Evolutionary conservation across 2,329 filamentous ascomycete species (phyloP), one percentile per base, ranked within the genome.

Genomic region (Hypoxylon sp.): DNA sequence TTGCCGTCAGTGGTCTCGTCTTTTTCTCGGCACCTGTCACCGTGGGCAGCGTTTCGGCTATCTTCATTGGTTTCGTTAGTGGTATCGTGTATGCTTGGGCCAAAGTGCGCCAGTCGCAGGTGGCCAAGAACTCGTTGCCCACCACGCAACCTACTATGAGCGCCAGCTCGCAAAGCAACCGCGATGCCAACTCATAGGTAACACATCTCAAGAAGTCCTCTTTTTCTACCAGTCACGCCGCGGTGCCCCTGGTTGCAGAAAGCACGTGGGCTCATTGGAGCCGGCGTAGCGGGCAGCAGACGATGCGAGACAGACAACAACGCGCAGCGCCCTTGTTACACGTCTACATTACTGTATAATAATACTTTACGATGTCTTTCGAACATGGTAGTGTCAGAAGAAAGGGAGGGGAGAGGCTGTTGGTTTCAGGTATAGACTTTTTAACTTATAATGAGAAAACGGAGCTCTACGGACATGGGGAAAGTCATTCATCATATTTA

Each of bases 21-120:
- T 99, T 99, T 85, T 99, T 99, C 80, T 88, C 95, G 66, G 94
- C 94, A 0, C 94, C 95, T 0, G 91, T 97, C 71, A 98, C 95
- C 0, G 86, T 97, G 65, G 93, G 93, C 71, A 95, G 92, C 75
- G 92, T 97, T 10, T 92, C 92, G 20, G 95, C 95, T 71, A 98
- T 99, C 74, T 84, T 89, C 64, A 85, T 99, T 62, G 95, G 94
- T 34, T 98, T 97, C 78, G 80, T 98, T 71, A 95, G 91, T 72
- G 95, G 95, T 69, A 87, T 98, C 57, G 92, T 99, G 20, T 99
- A 97, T 72, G 85, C 95, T 3, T 85, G 93, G 73, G 90, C 93
- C 69, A 96, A 96, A 84, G 84, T 97, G 68, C 89, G 91, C 79
- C 91, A 97, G 79, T 88, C 87, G 59, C 85, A 84, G 70, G 83